phyloP scores from a whole-genome alignment of 805 yeast genomes.

The Jamesozyma lodderae region DNA sequence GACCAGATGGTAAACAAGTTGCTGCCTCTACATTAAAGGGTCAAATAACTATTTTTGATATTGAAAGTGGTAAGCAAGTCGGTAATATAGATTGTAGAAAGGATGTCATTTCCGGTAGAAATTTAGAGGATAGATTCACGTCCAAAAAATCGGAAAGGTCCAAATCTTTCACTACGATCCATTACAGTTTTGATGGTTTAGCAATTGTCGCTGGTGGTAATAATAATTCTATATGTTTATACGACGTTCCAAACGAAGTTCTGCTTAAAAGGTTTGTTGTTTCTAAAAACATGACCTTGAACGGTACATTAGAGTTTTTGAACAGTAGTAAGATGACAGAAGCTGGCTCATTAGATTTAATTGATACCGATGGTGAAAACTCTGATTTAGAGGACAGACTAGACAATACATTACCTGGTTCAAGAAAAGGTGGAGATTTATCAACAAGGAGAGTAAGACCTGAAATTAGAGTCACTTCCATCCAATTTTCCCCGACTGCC shows the following conservation, averaged over 20 bases:
- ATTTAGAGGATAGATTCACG: slow-evolving; percentile 70
- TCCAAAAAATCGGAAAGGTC: slow-evolving; percentile 76
- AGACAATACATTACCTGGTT: slow-evolving; percentile 77
- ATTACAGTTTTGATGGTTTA: slow-evolving; percentile 84
- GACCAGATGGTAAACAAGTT: slow-evolving; percentile 89
- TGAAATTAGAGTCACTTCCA: slow-evolving; percentile 68
- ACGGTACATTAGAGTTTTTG: slow-evolving; percentile 73
- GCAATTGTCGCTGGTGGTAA: slow-evolving; percentile 89
- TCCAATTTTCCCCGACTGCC: slow-evolving; percentile 84
- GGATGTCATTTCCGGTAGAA: slow-evolving; percentile 83
- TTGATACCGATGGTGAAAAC: slow-evolving; percentile 79
- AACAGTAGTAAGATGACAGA: slow-evolving; percentile 81
- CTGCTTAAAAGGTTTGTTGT: slow-evolving; percentile 72
- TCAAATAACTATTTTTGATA: slow-evolving; percentile 72
- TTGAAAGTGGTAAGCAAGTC: slow-evolving; percentile 69
- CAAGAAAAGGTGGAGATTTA: slow-evolving; percentile 69
- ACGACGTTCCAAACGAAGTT: slow-evolving; percentile 84
- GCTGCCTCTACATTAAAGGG: slow-evolving; percentile 89
- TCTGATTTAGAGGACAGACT: slow-evolving; percentile 77
- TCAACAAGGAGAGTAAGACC: slow-evolving; percentile 70
- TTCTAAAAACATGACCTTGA: slow-evolving; percentile 80
- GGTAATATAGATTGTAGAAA: slow-evolving; percentile 78
- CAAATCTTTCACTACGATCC: slow-evolving; percentile 69
- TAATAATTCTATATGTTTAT: slow-evolving; percentile 81
- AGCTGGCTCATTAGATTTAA: slow-evolving; percentile 72